phyloP scores from a whole-genome alignment of 2,329 filamentous ascomycete genomes.

The Alternaria angustiovoidea region DNA sequence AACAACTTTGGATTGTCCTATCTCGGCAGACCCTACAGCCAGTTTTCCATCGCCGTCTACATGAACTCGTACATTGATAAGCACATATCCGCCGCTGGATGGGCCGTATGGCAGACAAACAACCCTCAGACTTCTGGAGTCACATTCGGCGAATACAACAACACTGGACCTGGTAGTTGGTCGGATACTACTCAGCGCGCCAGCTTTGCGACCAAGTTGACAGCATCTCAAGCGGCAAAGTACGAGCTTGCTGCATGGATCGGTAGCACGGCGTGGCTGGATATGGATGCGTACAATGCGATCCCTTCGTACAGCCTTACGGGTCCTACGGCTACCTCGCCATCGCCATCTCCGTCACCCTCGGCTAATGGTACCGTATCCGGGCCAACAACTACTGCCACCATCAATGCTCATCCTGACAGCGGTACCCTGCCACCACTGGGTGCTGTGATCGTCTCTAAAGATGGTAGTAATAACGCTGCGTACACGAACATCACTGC shows the following conservation, averaged over 20 bases:
- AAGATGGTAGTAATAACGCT: slow-evolving; percentile 39
- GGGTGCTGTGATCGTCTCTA: slow-evolving; percentile 55
- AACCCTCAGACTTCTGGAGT: slow-evolving; percentile 47
- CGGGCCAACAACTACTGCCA: slow-evolving; percentile 40
- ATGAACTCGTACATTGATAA: slow-evolving; percentile 49
- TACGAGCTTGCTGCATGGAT: slow-evolving; percentile 53
- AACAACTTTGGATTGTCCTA: slow-evolving; percentile 44
- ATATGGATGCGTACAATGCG: slow-evolving; percentile 52
- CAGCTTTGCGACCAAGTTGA: slow-evolving; percentile 50
- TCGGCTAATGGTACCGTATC: slow-evolving; percentile 16
- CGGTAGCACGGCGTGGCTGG: slow-evolving; percentile 54
- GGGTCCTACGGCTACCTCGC: slow-evolving; percentile 6
- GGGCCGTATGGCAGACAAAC: slow-evolving; percentile 45
- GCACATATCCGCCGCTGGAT: slow-evolving; percentile 45
- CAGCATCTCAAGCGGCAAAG: slow-evolving; percentile 42
- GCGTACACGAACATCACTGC: slow-evolving; percentile 47
- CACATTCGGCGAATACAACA: slow-evolving; percentile 48
- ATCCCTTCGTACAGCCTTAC: slow-evolving; percentile 37
- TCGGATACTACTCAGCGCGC: slow-evolving; percentile 39
- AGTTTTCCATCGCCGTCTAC: slow-evolving; percentile 46
- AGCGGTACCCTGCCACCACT: slow-evolving; percentile 54
- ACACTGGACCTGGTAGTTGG: slow-evolving; percentile 46
- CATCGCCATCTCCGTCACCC: slow-evolving; percentile 21
- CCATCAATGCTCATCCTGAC: slow-evolving; percentile 48
- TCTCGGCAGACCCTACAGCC: slow-evolving; percentile 58